Evolutionary conservation across 176 grass and related monocot genomes (phyloP).

Genomic region (Phyllostachys edulis): DNA sequence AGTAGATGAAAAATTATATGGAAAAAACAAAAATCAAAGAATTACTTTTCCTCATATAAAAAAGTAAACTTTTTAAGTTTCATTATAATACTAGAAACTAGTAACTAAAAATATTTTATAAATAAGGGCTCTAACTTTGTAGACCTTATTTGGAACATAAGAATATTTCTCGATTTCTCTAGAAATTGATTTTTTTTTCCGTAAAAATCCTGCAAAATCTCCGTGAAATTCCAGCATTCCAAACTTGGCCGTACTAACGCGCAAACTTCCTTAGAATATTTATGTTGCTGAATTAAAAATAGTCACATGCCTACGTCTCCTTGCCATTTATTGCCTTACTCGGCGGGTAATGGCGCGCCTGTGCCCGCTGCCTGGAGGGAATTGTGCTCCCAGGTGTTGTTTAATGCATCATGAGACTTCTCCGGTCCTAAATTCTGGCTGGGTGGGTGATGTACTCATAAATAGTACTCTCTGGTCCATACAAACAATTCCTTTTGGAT

Average conservation of each 20-base stretch:
- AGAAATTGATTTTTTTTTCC: too few species aligned
- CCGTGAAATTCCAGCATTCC: background rate
- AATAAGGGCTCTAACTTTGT: too few species aligned
- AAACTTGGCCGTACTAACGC: too few species aligned
- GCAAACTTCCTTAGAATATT: background rate
- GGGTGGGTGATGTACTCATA: background rate
- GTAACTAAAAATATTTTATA: background rate
- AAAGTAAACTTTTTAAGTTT: background rate
- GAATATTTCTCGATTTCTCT: too few species aligned
- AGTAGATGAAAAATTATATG: background rate
- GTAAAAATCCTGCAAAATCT: too few species aligned
- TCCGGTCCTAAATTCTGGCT: background rate
- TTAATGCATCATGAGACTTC: constrained; percentile 25
- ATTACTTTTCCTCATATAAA: background rate
- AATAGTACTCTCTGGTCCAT: too few species aligned
- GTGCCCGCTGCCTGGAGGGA: background rate
- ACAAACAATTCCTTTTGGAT: too few species aligned
- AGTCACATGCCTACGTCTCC: constrained; percentile 26
- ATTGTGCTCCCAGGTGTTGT: background rate
- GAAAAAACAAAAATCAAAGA: background rate
- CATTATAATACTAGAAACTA: background rate
- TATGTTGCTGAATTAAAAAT: constrained; percentile 1
- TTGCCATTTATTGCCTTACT: constrained; percentile 14
- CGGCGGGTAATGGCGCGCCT: background rate
- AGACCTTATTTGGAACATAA: too few species aligned